Evolutionary conservation across 345 rosid genomes (phyloP).

Genomic region (Eutrema japonicum): DNA sequence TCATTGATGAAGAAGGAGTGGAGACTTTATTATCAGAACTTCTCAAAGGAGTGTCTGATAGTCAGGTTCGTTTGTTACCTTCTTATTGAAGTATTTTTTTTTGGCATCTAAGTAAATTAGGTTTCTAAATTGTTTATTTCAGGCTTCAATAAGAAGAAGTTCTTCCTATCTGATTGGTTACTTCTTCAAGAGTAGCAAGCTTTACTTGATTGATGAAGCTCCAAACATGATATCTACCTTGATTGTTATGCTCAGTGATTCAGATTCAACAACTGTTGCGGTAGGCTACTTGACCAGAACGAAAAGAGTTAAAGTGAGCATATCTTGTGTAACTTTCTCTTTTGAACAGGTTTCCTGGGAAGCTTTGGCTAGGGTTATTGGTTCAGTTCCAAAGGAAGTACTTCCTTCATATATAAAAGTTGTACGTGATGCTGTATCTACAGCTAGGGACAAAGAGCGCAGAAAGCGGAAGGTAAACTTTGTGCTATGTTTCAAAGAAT

Average conservation of each 20-base stretch:
- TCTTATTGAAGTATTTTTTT: conserved; percentile 9
- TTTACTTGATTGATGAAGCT: conserved; percentile 94
- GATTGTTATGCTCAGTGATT: conserved; percentile 89
- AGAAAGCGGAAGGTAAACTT: conserved; percentile 76
- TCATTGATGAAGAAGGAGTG: conserved; percentile 90
- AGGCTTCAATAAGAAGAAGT: conserved; percentile 91
- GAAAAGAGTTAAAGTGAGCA: conserved; percentile 10
- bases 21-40: conserved; percentile 86
- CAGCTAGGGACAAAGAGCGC: conserved; percentile 93
- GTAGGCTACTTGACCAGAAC: conserved; percentile 51
- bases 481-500: conserved; percentile 15
- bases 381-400: conserved; percentile 92
- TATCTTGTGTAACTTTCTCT: conserved; percentile 36
- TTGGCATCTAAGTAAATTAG: conserved; percentile 22
- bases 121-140: conserved; percentile 37
- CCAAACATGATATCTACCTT: conserved; percentile 89
- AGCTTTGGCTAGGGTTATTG: conserved; percentile 81
- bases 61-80: conserved; percentile 57
- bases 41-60: conserved; percentile 78
- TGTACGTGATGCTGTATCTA: conserved; percentile 94
- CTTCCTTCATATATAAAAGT: conserved; percentile 86
- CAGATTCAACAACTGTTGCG: conserved; percentile 76
- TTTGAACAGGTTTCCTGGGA: conserved; percentile 85
- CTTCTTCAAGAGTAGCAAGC: conserved; percentile 89
- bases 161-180: conserved; percentile 87